Evolutionary conservation across 306 rosid genomes (phyloP).

Genomic region (Luffa acutangula): DNA sequence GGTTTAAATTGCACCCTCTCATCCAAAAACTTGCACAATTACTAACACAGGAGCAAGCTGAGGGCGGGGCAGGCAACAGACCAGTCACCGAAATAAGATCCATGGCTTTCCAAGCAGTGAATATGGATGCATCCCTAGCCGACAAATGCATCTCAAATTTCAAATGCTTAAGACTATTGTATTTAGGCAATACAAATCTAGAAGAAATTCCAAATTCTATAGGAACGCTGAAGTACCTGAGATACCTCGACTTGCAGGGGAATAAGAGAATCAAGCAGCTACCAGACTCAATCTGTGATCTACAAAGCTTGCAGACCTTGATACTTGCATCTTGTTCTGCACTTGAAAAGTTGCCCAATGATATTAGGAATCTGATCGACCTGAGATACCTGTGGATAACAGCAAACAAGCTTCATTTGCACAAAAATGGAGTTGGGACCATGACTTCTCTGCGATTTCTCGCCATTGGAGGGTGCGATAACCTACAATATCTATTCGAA

Average conservation of each 20-base stretch:
- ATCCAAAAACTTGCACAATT: neutral
- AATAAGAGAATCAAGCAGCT: neutral
- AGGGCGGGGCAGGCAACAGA: neutral
- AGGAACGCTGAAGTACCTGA: neutral
- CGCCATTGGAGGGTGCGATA: neutral
- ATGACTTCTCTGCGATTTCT: neutral
- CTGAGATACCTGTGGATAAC: slow-evolving; percentile 4
- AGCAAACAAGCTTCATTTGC: neutral
- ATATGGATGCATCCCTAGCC: neutral
- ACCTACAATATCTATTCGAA: neutral
- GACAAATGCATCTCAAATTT: neutral
- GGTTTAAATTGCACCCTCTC: slow-evolving; percentile 5
- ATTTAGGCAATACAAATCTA: neutral
- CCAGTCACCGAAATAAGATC: neutral
- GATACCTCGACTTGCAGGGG: slow-evolving; percentile 1
- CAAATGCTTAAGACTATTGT: neutral
- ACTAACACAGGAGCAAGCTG: neutral
- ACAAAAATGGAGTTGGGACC: slow-evolving; percentile 1
- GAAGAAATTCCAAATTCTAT: neutral
- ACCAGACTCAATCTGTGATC: slow-evolving; percentile 2
- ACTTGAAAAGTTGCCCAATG: neutral
- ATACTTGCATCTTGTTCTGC: neutral
- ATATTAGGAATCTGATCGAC: slow-evolving; percentile 1
- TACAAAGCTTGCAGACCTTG: slow-evolving; percentile 8
- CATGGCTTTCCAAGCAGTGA: neutral